Conservation (phyloP, 495 filamentous ascomycete species). For the Penicillium cinerascens region DNA sequence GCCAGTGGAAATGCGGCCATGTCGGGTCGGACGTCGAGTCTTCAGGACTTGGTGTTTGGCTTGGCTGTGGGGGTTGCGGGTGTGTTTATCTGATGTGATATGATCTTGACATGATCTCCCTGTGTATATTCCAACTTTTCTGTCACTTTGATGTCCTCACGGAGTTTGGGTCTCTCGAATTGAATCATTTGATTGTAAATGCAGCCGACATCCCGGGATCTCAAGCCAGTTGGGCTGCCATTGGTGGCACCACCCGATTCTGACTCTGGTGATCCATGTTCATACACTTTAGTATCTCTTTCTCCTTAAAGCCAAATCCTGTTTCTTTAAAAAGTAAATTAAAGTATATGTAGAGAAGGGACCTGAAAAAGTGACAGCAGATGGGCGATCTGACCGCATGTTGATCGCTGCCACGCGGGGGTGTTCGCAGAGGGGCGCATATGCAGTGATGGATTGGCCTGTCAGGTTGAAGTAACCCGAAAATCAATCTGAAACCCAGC, state of each 20-base stretch:
- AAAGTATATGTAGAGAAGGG: neutral
- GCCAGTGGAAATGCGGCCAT: constrained; percentile 33
- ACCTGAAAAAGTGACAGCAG: neutral
- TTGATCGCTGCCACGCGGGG: constrained; percentile 17
- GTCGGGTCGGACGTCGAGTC: constrained; percentile 26
- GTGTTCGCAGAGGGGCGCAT: constrained; percentile 2
- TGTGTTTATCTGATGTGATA: constrained; percentile 39
- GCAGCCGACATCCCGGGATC: neutral
- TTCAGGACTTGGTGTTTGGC: constrained; percentile 43
- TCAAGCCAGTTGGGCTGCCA: constrained; percentile 10
- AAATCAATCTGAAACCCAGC: constrained; percentile 27
- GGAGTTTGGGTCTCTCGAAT: neutral
- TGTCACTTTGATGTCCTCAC: neutral
- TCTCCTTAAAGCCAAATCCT: neutral
- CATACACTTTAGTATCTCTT: neutral
- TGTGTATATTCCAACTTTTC: constrained; percentile 8
- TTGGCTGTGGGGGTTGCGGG: constrained; percentile 41
- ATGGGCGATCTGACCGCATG: constrained; percentile 15
- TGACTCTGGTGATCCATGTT: neutral
- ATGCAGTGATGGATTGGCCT: constrained; percentile 9
- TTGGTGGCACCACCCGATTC: neutral
- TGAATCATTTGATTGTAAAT: neutral
- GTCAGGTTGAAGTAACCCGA: neutral
- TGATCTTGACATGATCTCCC: constrained; percentile 9
- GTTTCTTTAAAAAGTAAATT: neutral